Percentiles rank a stretch among this genome's conserved stretches.
phyloP scores from a whole-genome alignment of 208 protist species.

The Phytomonas francai region DNA sequence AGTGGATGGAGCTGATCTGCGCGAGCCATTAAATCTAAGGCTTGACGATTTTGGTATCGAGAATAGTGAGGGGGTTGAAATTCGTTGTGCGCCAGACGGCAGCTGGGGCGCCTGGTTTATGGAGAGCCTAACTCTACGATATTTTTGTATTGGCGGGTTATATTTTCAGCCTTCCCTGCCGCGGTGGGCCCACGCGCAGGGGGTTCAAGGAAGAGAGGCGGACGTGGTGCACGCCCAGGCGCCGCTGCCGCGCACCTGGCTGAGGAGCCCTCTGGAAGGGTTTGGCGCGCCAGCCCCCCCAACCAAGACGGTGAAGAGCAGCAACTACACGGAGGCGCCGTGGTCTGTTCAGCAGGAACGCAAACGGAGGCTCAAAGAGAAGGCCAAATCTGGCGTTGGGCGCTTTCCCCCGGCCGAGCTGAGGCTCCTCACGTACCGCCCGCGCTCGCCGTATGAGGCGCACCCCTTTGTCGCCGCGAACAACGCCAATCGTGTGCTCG shows the following conservation, averaged over 20 bases:
- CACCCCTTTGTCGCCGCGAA: constrained; percentile 23
- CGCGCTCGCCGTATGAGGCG: constrained; percentile 5
- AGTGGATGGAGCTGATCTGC: background rate
- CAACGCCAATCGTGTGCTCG: constrained; percentile 26
- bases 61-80: background rate
- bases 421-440: constrained; percentile 1
- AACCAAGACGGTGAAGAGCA: constrained; percentile 24
- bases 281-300: background rate
- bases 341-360: constrained; percentile 59
- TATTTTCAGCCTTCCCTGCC: too few relatives aligned
- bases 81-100: constrained; percentile 15
- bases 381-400: background rate
- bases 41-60: background rate
- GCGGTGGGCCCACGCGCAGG: too few relatives aligned
- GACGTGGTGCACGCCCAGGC: constrained; percentile 56
- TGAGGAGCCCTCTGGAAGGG: constrained; percentile 12
- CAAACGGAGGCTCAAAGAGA: constrained; percentile 11
- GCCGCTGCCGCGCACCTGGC: constrained; percentile 34
- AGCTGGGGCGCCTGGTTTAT: constrained; percentile 14
- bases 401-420: background rate
- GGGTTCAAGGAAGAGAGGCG: background rate
- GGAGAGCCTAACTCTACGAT: background rate
- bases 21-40: background rate
- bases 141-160: background rate
- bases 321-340: constrained; percentile 52